Base-by-base conservation (phyloP, 768 basidiomycete genomes). In the Hericium erinaceus region DNA sequence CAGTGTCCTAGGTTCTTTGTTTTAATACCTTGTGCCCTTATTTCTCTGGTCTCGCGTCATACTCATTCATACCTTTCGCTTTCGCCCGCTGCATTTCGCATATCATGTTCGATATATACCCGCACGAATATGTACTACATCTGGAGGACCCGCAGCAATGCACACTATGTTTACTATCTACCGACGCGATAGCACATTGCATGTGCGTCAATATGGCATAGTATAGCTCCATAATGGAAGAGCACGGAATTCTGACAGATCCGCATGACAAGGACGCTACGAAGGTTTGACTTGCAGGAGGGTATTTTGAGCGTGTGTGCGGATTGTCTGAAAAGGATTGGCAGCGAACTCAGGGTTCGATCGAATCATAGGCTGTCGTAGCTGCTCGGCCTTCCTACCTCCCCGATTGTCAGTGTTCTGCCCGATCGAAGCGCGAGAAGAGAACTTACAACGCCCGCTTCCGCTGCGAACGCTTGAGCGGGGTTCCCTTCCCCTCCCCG, bases 241-340 rank as follows among this genome's bases (percentile, higher is more conserved):
- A 33, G 33, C 33, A 10, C 33, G 9, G 33, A 33, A 8, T 6
- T 33, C 9, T 33, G 33, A 33, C 33, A 8, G 33, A 7, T 33
- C 33, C 33, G 33, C 33, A 33, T 33, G 33, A 8, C 33, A 10
- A 33, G 9, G 33, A 10, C 33, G 33, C 33, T 33, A 33, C 33
- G 33, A 46, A 46, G 44, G 20, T 15, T 46, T n/a, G 3, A 78
- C 82, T 61, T 80, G 83, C 39, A 89, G 60, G 11, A 91, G 74
- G 0, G 90, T 89, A 66, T 92, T 92, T 67, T 85, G 77, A 2
- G 84, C 87, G 67, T 92, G 90, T 4, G 78, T 85, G 5, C 88
- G 84, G 63, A 92, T 87, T 1, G 87, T 84, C 64, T 83, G 74
- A 67, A 92, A 92, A 1, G 90, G 90, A 64, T 84, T 85, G 37